Base-by-base conservation (phyloP, 768 basidiomycete species). In the Xerocomus brunneocitrinus region DNA sequence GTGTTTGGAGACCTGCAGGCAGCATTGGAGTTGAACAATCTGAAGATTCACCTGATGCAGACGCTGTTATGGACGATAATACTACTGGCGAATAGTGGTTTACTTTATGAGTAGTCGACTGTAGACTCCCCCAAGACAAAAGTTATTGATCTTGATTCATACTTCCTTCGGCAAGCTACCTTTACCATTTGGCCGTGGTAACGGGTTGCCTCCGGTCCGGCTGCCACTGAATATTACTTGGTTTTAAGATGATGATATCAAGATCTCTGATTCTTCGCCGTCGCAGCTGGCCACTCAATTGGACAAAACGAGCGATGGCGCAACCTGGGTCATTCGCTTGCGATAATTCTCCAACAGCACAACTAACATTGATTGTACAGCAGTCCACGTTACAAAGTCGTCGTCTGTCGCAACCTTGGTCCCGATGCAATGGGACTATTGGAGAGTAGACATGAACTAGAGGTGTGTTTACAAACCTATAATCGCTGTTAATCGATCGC, bases 1-100 rank as follows among this genome's bases (percentile, higher is more conserved):
- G 76, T 60, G 89, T 95, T 13, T 91, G 92, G 91, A 75, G 87
- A 58, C 78, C 87, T 5, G 88, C 89, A 14, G 91, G 91, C 5
- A 85, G 84, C 53, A 82, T 93, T 49, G 86, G 85, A 43, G 85
- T 92, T 45, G 89, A 91, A 62, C 87, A 91, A 55, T 76, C 81
- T 8, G 81, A 81, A 52, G 80, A 80, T 52, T 72, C 67, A 16
- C 62, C 69, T 34, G 74, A 73, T 44, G 71, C 65, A 32, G 77
- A 78, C 49, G 68, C 71, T 7, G 70, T 69, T n/a, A 78, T 77
- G 76, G 76, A 76, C 27, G 76, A 76, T 19, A 67, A 65, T 47
- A 56, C 57, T 36, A 58, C 50, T n/a, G 66, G 70, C 8, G 74
- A 76, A 48, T 76, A 64, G 61, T 34, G 39, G 30, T 16, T 34